These are phyloP conservation scores for Paulownia fortunei DNA, from an alignment of 257 asterid species.

Conservation along the genomic window DNA sequence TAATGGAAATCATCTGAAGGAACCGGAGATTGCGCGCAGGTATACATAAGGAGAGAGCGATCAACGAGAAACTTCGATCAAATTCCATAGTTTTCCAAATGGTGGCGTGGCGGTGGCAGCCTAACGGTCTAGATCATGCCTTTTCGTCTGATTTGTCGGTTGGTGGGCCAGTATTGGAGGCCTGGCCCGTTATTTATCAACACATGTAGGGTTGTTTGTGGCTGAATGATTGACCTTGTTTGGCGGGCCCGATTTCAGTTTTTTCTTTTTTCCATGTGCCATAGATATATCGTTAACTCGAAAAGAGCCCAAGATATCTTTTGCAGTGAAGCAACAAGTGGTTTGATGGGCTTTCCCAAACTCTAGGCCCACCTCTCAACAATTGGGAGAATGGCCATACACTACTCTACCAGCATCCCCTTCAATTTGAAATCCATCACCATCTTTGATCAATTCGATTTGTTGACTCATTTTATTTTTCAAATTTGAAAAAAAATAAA, in stretches of 20 bases:
- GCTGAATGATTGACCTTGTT: neutral
- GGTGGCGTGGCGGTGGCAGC: slow-evolving; percentile 28
- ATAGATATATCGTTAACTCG: no score
- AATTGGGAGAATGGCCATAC: no score
- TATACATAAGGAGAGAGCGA: slow-evolving; percentile 1
- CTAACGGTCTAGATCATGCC: slow-evolving; percentile 28
- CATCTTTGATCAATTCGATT: no score
- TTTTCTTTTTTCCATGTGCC: neutral
- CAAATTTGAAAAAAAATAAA: no score
- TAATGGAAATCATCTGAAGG: neutral
- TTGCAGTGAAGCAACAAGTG: no score
- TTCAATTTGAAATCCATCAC: no score
- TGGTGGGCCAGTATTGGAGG: slow-evolving; percentile 5
- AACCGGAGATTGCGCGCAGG: neutral
- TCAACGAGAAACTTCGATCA: slow-evolving; percentile 44
- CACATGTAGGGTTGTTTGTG: neutral
- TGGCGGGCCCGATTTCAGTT: neutral
- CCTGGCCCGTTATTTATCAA: neutral
- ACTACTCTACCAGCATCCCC: no score
- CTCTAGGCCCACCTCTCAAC: no score
- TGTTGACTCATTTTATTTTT: no score
- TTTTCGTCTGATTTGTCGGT: neutral
- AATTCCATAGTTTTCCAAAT: slow-evolving; percentile 36
- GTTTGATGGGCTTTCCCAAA: no score
- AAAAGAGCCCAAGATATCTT: no score